phyloP scores from a whole-genome alignment of 805 yeast genomes.

The Wickerhamomyces hampshirensis region DNA sequence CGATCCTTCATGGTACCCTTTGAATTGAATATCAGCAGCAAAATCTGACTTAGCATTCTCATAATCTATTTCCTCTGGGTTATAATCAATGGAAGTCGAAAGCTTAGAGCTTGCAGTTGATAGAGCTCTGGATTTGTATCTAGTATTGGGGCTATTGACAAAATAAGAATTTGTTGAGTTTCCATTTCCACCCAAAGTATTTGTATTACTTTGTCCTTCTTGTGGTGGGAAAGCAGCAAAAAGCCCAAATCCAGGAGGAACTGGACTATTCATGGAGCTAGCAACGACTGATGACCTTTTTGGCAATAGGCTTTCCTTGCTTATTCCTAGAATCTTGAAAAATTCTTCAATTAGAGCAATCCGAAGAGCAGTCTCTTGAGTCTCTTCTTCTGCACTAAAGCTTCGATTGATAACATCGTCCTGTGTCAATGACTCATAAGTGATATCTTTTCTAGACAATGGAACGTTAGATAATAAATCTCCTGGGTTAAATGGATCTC shows the following conservation, averaged over 20 bases:
- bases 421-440: neutral
- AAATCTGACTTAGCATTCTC: constrained; percentile 52
- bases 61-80: constrained; percentile 33
- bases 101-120: constrained; percentile 3
- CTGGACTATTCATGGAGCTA: constrained; percentile 19
- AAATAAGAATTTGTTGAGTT: neutral
- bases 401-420: constrained; percentile 5
- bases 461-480: constrained; percentile 82
- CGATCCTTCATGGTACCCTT: constrained; percentile 47
- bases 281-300: constrained; percentile 17
- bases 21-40: constrained; percentile 54
- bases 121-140: constrained; percentile 2
- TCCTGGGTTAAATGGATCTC: constrained; percentile 70
- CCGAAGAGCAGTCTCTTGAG: constrained; percentile 61
- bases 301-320: constrained; percentile 31
- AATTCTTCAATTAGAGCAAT: constrained; percentile 68
- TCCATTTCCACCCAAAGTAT: neutral
- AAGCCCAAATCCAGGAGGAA: constrained; percentile 9
- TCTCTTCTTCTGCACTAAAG: constrained; percentile 42
- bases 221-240: constrained; percentile 9
- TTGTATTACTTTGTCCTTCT: neutral
- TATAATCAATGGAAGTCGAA: constrained; percentile 8
- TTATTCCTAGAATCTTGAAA: constrained; percentile 63
- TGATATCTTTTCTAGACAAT: constrained; percentile 35
- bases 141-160: neutral